These are phyloP conservation scores for Trichosporon coremiiforme DNA, from an alignment of 1,284 basidiomycete species.

Conservation along the genomic window DNA sequence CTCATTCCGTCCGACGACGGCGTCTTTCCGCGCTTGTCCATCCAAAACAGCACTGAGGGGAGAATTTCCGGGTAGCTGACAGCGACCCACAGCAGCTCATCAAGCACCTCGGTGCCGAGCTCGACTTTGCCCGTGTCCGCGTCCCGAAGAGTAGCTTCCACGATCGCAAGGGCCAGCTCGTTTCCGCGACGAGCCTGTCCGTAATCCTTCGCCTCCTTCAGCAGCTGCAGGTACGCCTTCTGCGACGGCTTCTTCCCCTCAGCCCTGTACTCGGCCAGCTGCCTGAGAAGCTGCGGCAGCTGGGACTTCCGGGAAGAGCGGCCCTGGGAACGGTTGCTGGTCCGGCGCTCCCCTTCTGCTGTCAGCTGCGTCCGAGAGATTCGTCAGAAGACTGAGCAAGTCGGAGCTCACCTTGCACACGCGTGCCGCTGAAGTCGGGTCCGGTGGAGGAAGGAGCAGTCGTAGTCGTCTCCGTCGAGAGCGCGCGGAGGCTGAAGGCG, in stretches of 20 bases:
- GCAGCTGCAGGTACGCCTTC: slow-evolving; percentile 42
- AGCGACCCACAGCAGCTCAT: slow-evolving; percentile 40
- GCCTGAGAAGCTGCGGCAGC: slow-evolving; percentile 36
- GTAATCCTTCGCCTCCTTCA: slow-evolving; percentile 42
- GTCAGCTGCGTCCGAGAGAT: background rate
- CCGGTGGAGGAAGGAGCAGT: background rate
- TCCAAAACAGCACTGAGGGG: slow-evolving; percentile 39
- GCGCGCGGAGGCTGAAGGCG: background rate
- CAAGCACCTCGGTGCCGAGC: slow-evolving; percentile 39
- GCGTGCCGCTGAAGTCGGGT: slow-evolving; percentile 9
- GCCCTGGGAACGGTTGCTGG: too few relatives aligned
- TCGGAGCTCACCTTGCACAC: background rate
- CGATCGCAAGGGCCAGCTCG: slow-evolving; percentile 44
- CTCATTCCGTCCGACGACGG: slow-evolving; percentile 32
- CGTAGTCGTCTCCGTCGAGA: background rate
- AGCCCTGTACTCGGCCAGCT: slow-evolving; percentile 33
- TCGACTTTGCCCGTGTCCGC: slow-evolving; percentile 44
- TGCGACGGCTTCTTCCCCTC: slow-evolving; percentile 36
- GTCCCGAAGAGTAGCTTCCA: slow-evolving; percentile 43
- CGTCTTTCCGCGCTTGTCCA: background rate
- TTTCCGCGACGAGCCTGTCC: slow-evolving; percentile 10
- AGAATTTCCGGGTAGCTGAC: slow-evolving; percentile 40
- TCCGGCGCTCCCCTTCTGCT: background rate
- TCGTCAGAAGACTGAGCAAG: background rate
- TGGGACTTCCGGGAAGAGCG: background rate